phyloP scores from a whole-genome alignment of 1,139 yeast species.

The Tardiomyces depauwii region DNA sequence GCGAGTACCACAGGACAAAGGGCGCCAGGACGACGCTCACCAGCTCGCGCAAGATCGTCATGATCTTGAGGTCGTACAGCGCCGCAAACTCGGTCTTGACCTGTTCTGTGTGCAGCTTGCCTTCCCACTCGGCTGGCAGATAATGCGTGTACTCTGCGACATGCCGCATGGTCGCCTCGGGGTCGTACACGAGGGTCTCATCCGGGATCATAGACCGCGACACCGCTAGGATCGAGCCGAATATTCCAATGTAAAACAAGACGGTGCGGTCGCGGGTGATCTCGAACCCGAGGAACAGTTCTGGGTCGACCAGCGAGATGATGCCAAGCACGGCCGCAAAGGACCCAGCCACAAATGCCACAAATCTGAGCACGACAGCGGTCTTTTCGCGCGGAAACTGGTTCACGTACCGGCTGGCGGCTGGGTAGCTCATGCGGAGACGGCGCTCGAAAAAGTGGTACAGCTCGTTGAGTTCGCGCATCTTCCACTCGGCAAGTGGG shows the following conservation, averaged over 20 bases:
- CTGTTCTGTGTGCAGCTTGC: slow-evolving; percentile 62
- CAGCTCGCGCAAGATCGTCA: slow-evolving; percentile 67
- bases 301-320: slow-evolving; percentile 83
- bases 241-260: slow-evolving; percentile 73
- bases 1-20: slow-evolving; percentile 71
- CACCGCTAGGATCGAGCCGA: slow-evolving; percentile 76
- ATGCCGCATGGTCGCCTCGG: slow-evolving; percentile 69
- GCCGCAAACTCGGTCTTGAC: slow-evolving; percentile 77
- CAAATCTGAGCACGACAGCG: slow-evolving; percentile 47
- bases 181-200: slow-evolving; percentile 68
- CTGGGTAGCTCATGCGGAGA: slow-evolving; percentile 60
- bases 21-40: slow-evolving; percentile 79
- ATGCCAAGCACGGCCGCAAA: slow-evolving; percentile 80
- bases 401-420: slow-evolving; percentile 74
- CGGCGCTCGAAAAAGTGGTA: slow-evolving; percentile 79
- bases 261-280: slow-evolving; percentile 71
- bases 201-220: slow-evolving; percentile 51
- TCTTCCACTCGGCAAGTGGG: slow-evolving; percentile 90
- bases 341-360: slow-evolving; percentile 78
- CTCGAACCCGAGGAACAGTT: slow-evolving; percentile 82
- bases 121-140: slow-evolving; percentile 79
- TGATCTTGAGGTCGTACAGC: slow-evolving; percentile 60
- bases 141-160: slow-evolving; percentile 87
- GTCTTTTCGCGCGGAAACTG: slow-evolving; percentile 87
- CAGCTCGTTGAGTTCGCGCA: slow-evolving; percentile 86